Evolutionary conservation across 2,329 filamentous ascomycete genomes (phyloP).

Genomic region (Cytospora paraplurivora): DNA sequence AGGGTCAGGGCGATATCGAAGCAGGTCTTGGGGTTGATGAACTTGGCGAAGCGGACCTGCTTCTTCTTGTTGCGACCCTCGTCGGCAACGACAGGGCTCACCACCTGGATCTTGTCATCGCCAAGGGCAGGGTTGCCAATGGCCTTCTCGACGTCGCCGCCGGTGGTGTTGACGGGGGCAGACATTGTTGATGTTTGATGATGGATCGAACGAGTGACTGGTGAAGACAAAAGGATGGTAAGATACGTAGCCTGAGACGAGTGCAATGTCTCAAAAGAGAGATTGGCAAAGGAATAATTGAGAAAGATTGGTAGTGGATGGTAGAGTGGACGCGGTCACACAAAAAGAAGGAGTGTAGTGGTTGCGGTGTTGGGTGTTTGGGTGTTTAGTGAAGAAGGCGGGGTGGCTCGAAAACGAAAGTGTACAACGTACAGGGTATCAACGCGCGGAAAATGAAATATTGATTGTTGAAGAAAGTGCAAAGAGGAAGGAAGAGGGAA

Average conservation of each 20-base stretch:
- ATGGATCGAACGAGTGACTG: constrained; percentile 15
- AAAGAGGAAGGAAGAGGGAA: background rate
- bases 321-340: background rate
- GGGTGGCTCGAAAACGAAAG: constrained; percentile 9
- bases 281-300: background rate
- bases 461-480: background rate
- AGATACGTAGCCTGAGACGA: background rate
- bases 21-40: constrained; percentile 5
- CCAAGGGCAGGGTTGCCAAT: background rate
- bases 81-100: background rate
- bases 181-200: constrained; percentile 8
- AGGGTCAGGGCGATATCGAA: constrained; percentile 11
- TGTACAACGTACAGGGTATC: constrained; percentile 9
- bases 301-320: background rate
- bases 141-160: constrained; percentile 11
- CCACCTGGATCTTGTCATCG: constrained; percentile 1
- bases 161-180: background rate
- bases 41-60: constrained; percentile 1
- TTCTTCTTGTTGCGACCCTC: constrained; percentile 5
- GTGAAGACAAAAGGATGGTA: constrained; percentile 1
- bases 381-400: background rate
- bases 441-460: constrained; percentile 15
- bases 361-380: constrained; percentile 1
- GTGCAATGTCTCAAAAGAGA: background rate
- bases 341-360: constrained; percentile 14